Evolutionary conservation across 2,329 filamentous ascomycete species (phyloP), one percentile per base, ranked within the genome.

Genomic region (Teratosphaeria gauchensis): DNA sequence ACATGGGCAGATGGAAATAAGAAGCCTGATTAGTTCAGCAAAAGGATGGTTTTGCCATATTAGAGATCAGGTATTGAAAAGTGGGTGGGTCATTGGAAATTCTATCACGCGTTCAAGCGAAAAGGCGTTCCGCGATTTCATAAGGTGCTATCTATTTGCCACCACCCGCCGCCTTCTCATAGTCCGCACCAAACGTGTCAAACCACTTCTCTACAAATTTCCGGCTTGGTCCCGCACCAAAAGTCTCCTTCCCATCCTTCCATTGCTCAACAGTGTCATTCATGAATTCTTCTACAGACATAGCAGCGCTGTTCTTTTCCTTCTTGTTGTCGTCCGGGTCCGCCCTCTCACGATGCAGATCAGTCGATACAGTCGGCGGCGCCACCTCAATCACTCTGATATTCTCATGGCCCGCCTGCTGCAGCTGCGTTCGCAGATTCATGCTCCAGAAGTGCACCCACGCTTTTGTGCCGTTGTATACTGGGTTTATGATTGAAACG

Each of bases 281-380:
- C 71, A 82, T 79, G 61, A 84, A 84, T 68, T 84, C 81, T 0
- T 80, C 77, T 3, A 83, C 68, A 0, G 69, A 75, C 67, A 85
- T 62, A 21, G 76, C 70, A 28, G 58, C 66, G n/a, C 71, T 62
- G 42, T 80, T 81, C n/a, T 81, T 78, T 5, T 77, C 70, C 71
- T 83, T 84, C 70, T 83, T 84, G 61, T 84, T 84, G 61, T 84
- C 79, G 62, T 83, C 76, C 1, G 82, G 81, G 63, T 84, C 75
- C 53, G 75, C 72, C 31, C 81, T 70, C 63, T 85, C 82, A 0
- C 81, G 74, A 66, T 84, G 81, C 42, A 84, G 64, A 62, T 82
- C 78, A 3, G 81, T 83, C 0, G 71, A 76, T 0, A 84, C 82
- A 30, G 72, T 78, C 2, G 81, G 81, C 53, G 81, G 82, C 52